Evolutionary conservation across 495 filamentous ascomycete species (phyloP).

Genomic region (Trichocladium antarcticum): DNA sequence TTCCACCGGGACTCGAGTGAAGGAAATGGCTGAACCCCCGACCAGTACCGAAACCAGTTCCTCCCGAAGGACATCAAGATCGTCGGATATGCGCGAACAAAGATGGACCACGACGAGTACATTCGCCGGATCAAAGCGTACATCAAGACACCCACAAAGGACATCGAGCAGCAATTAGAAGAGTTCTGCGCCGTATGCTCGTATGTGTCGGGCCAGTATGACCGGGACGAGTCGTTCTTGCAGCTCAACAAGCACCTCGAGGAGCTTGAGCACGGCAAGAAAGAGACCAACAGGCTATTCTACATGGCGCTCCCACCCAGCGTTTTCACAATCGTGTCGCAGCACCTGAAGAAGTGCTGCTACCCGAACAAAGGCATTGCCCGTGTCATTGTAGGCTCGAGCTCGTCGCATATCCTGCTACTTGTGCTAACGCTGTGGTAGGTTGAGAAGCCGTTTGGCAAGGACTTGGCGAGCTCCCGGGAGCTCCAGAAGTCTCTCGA

Average conservation of each 20-base stretch:
- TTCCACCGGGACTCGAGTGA: not conserved
- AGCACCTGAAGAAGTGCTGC: constrained; percentile 93
- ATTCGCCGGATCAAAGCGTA: constrained; percentile 88
- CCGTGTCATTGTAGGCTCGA: constrained; percentile 69
- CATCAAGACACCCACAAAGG: constrained; percentile 98
- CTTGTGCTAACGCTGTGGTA: constrained; percentile 28
- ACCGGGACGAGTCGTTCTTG: constrained; percentile 90
- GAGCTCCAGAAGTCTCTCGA: constrained; percentile 91
- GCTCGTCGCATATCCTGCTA: too few relatives aligned
- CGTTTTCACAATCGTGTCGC: constrained; percentile 94
- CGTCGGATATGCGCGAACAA: constrained; percentile 97
- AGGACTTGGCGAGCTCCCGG: constrained; percentile 87
- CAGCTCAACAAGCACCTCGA: constrained; percentile 81
- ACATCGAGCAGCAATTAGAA: constrained; percentile 86
- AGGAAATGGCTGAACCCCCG: constrained; percentile 18
- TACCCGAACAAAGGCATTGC: constrained; percentile 84
- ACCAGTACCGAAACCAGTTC: constrained; percentile 93
- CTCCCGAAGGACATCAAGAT: constrained; percentile 95
- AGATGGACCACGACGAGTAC: constrained; percentile 97
- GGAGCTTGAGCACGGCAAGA: constrained; percentile 68
- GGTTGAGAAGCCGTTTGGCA: constrained; percentile 99
- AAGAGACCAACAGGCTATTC: constrained; percentile 85
- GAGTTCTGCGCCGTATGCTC: constrained; percentile 80
- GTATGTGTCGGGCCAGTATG: constrained; percentile 94
- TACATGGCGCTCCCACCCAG: constrained; percentile 99